phyloP scores from a whole-genome alignment of 352 stramenopile genomes.

The Phytophthora uliginosa region DNA sequence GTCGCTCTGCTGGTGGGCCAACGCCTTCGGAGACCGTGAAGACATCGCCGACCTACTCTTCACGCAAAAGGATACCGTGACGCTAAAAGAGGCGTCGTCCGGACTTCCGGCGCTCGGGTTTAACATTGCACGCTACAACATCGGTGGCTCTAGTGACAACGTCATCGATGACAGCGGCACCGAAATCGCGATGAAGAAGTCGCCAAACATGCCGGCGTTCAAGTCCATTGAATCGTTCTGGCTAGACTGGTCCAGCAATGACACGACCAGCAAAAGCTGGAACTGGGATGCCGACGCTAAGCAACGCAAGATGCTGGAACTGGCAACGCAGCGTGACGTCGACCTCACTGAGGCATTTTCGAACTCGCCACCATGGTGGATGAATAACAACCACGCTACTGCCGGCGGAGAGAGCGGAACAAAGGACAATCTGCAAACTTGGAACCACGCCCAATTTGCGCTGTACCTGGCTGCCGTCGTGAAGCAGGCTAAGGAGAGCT shows the following conservation, averaged over 20 bases:
- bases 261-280: conserved; percentile 50
- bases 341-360: conserved; percentile 60
- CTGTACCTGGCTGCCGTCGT: conserved; percentile 52
- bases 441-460: conserved; percentile 54
- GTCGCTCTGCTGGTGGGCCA: conserved; percentile 67
- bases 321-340: conserved; percentile 44
- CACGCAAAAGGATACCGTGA: conserved; percentile 47
- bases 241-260: conserved; percentile 54
- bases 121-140: conserved; percentile 67
- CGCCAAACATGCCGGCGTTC: conserved; percentile 55
- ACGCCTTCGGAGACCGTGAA: conserved; percentile 54
- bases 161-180: conserved; percentile 47
- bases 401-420: conserved; percentile 45
- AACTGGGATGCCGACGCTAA: conserved; percentile 52
- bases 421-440: conserved; percentile 54
- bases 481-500: conserved; percentile 50
- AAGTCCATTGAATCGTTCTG: conserved; percentile 59
- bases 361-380: conserved; percentile 73
- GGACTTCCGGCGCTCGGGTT: conserved; percentile 48
- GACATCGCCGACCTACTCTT: conserved; percentile 65
- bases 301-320: conserved; percentile 47
- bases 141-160: conserved; percentile 51
- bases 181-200: conserved; percentile 45
- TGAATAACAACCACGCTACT: conserved; percentile 58
- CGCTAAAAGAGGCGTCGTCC: conserved; percentile 23